phyloP scores from a whole-genome alignment of 2,329 filamentous ascomycete genomes.

The Neopestalotiopsis clavispora region DNA sequence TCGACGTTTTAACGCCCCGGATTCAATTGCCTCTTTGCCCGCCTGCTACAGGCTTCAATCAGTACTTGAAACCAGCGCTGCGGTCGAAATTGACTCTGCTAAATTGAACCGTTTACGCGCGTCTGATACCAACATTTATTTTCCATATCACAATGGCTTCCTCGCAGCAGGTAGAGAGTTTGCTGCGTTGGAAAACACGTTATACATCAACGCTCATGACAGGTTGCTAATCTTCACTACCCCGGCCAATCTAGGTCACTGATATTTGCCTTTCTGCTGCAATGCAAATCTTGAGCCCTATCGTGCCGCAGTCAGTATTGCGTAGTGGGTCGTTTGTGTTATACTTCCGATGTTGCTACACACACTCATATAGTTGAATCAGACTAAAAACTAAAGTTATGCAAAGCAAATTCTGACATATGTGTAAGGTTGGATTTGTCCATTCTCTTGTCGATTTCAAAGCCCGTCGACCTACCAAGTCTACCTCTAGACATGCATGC shows the following conservation, averaged over 20 bases:
- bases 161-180: neutral
- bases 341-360: neutral
- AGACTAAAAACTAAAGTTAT: neutral
- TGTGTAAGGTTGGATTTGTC: neutral
- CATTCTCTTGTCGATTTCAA: neutral
- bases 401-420: neutral
- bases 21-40: neutral
- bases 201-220: too few species aligned
- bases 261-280: neutral
- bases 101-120: neutral
- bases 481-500: too few species aligned
- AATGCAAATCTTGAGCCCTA: neutral
- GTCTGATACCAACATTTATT: neutral
- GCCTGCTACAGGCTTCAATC: neutral
- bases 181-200: neutral
- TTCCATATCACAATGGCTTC: neutral
- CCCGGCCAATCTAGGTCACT: too few species aligned
- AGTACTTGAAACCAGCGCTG: neutral
- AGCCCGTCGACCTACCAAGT: too few species aligned
- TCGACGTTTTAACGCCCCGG: neutral
- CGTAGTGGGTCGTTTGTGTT: neutral
- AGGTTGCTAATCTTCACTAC: too few species aligned
- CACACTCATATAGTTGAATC: slow-evolving; percentile 8
- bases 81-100: neutral
- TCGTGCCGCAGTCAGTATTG: neutral